Evolutionary conservation across 2,329 filamentous ascomycete genomes (phyloP).

Genomic region (Fusarium sp.): DNA sequence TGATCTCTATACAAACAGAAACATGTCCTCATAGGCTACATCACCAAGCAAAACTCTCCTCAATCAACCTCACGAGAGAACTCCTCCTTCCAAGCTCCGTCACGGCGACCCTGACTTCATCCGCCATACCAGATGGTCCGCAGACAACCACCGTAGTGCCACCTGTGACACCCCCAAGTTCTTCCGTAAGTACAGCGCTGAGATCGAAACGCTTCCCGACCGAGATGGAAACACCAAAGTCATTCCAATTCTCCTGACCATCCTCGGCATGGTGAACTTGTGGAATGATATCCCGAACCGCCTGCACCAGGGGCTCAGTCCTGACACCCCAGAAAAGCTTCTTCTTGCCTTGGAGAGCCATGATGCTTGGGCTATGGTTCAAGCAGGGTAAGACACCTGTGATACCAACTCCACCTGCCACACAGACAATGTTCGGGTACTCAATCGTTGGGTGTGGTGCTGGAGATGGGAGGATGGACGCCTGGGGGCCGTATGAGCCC

Average conservation of each 20-base stretch:
- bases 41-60: conserved; percentile 10
- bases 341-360: neutral
- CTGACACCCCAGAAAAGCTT: neutral
- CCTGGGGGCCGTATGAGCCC: neutral
- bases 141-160: conserved; percentile 9
- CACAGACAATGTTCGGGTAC: neutral
- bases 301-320: neutral
- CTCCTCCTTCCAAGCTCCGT: neutral
- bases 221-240: neutral
- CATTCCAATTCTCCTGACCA: neutral
- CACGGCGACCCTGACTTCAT: neutral
- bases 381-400: neutral
- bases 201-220: neutral
- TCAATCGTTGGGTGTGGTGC: neutral
- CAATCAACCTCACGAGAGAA: neutral
- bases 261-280: neutral
- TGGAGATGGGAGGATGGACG: neutral
- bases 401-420: neutral
- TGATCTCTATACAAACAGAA: conserved; percentile 49
- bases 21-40: conserved; percentile 23
- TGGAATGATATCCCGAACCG: neutral
- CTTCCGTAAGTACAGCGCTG: neutral
- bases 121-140: conserved; percentile 3
- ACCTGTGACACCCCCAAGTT: neutral
- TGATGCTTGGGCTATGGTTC: neutral